Base-by-base conservation (phyloP, 441 rosid genomes). In the Populus hybrid region DNA sequence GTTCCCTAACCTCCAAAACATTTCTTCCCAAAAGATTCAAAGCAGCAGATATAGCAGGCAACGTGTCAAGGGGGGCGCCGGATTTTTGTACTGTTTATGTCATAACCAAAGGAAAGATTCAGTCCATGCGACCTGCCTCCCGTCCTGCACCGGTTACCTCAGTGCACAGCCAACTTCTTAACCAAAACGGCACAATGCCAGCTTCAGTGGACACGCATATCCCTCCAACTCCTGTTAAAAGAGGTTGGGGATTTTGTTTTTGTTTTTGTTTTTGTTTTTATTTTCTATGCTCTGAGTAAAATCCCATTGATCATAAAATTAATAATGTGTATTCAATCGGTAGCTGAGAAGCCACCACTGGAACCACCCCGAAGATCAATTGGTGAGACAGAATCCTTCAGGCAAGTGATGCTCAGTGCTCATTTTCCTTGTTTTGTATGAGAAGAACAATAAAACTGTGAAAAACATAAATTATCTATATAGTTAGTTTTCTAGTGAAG, bases 51-150 rank as follows among this genome's bases (percentile, higher is more conserved):
- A 77, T 90, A 46, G 90, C 98, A 24, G 85, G 84, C 59, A 74
- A 4, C 35, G 82, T 92, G 16, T 74, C 88, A 40, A 94, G 85
- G 82, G 85, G 74, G 20, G 95, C 93, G 73, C 98, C 98, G 5
- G 98, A 92, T 65, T 94, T 92, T 80, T 92, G 94, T 63, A 78
- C 86, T 5, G 90, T 92, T 7, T 90, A 90, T 79, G 88, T 89
- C 10, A 86, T 92, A 35, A 82, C 90, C 69, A 93, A 93, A 89
- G 93, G 90, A 78, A 93, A 90, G 85, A 84, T 91, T 72, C 78
- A 91, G 23, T 81, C 93, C 30, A 83, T 87, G 85, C 84, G 86
- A 79, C 35, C 85, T 14, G 94, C 98, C 61, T 82, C 92, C 28
- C 95, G 94, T 65, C 53, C 91, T 40, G 87, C 93, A 0, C 97